Percentiles rank a stretch among this genome's conserved stretches.
phyloP scores from a whole-genome alignment of 2,329 filamentous ascomycete species.

The Penicillium sp. region DNA sequence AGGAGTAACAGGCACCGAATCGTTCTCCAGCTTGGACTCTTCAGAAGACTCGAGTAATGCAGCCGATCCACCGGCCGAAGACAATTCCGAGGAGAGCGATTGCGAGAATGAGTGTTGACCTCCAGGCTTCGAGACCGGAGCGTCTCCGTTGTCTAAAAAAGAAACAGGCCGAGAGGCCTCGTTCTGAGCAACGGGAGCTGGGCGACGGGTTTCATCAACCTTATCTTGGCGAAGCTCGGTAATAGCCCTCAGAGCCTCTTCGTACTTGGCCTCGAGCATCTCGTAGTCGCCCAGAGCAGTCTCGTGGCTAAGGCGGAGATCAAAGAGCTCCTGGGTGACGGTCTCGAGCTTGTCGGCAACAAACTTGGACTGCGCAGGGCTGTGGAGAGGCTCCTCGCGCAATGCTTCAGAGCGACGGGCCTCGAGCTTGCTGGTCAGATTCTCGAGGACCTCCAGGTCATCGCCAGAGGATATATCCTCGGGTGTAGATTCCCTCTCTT shows the following conservation, averaged over 20 bases:
- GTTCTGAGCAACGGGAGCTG: conserved; percentile 40
- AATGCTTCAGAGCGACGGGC: conserved; percentile 20
- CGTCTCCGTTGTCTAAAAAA: conserved; percentile 79
- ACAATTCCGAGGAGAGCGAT: conserved; percentile 92
- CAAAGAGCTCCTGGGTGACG: conserved; percentile 87
- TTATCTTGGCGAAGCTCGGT: conserved; percentile 78
- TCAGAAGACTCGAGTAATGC: conserved; percentile 62
- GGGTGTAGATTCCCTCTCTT: conserved; percentile 16
- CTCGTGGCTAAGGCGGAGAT: conserved; percentile 89
- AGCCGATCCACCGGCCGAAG: conserved; percentile 77
- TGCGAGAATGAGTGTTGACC: conserved; percentile 75
- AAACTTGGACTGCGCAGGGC: conserved; percentile 77
- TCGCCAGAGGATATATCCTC: conserved; percentile 29
- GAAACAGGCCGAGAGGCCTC: conserved; percentile 65
- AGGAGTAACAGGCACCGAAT: conserved; percentile 36
- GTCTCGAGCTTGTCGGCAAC: conserved; percentile 90
- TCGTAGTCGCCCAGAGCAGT: conserved; percentile 78
- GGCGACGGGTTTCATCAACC: conserved; percentile 75
- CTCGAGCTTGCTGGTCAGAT: conserved; percentile 30
- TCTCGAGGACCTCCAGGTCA: conserved; percentile 40
- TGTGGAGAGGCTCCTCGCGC: conserved; percentile 58
- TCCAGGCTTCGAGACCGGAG: conserved; percentile 69
- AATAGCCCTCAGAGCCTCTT: conserved; percentile 78
- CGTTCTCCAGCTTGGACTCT: conserved; percentile 39
- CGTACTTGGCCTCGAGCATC: conserved; percentile 81